phyloP scores from a whole-genome alignment of 2,329 filamentous ascomycete genomes.

The Fusarium sp. region DNA sequence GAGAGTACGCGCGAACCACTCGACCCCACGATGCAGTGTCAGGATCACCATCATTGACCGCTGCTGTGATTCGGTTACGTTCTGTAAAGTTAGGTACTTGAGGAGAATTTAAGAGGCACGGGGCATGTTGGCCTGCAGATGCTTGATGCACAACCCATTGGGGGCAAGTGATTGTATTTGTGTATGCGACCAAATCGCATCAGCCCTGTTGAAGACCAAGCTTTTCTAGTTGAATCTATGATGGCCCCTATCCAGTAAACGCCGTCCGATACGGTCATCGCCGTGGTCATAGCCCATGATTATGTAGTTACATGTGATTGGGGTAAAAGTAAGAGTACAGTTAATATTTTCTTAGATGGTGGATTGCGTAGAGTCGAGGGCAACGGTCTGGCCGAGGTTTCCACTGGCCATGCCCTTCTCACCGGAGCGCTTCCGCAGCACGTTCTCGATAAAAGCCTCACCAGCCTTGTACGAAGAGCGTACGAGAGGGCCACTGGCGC shows the following conservation, averaged over 20 bases:
- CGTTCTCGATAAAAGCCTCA: slow-evolving; percentile 98
- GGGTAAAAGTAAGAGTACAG: slow-evolving; percentile 15
- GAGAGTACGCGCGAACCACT: slow-evolving; percentile 1
- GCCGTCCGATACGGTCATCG: slow-evolving; percentile 43
- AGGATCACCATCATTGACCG: slow-evolving; percentile 2
- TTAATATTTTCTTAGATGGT: slow-evolving; percentile 30
- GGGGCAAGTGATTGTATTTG: slow-evolving; percentile 24
- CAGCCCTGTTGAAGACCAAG: slow-evolving; percentile 47
- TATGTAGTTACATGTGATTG: slow-evolving; percentile 36
- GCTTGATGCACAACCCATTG: slow-evolving; percentile 18
- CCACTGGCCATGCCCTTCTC: slow-evolving; percentile 52
- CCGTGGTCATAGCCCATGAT: slow-evolving; percentile 41
- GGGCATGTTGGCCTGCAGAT: slow-evolving; percentile 6
- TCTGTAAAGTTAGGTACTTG: neutral
- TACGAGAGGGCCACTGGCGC: slow-evolving; percentile 91
- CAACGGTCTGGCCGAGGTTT: slow-evolving; percentile 54
- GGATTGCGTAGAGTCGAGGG: slow-evolving; percentile 49
- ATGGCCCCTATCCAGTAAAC: slow-evolving; percentile 36
- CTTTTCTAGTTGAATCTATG: slow-evolving; percentile 47
- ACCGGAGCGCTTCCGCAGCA: slow-evolving; percentile 81
- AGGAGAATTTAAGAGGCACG: slow-evolving; percentile 5
- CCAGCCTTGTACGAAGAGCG: slow-evolving; percentile 97
- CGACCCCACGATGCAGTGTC: slow-evolving; percentile 19
- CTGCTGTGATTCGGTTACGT: slow-evolving; percentile 21
- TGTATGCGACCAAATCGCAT: slow-evolving; percentile 25